Percentiles rank a stretch among this genome's conserved stretches.
Evolutionary conservation across 805 yeast genomes (phyloP).

Genomic region (Yamadazyma philogaea): DNA sequence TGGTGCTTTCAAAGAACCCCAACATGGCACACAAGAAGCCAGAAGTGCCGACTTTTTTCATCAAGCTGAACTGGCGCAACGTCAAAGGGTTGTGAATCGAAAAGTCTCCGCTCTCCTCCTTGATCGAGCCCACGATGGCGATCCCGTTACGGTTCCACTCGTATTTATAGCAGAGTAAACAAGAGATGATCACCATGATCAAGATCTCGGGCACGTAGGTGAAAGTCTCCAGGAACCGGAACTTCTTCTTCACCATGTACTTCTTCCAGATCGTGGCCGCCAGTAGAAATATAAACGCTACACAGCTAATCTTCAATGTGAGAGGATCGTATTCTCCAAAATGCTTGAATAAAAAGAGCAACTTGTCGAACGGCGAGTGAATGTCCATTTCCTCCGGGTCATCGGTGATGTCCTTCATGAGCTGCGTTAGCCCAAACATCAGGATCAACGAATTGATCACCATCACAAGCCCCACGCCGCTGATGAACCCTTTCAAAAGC

Average conservation of each 20-base stretch:
- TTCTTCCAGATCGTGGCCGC: conserved; percentile 23
- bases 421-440: conserved; percentile 60
- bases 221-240: conserved; percentile 29
- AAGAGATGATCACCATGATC: conserved; percentile 61
- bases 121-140: conserved; percentile 66
- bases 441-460: conserved; percentile 63
- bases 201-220: conserved; percentile 84
- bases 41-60: conserved; percentile 61
- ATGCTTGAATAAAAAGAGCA: conserved; percentile 53
- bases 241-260: conserved; percentile 19
- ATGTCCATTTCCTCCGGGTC: conserved; percentile 35
- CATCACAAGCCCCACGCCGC: conserved; percentile 46
- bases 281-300: conserved; percentile 15
- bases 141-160: conserved; percentile 57
- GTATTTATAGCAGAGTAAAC: conserved; percentile 46
- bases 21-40: conserved; percentile 73
- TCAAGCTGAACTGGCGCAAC: conserved; percentile 45
- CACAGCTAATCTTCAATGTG: conserved; percentile 59
- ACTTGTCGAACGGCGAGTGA: conserved; percentile 67
- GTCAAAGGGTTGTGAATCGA: conserved; percentile 58
- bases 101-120: conserved; percentile 43
- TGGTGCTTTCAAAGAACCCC: conserved; percentile 91
- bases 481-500: conserved; percentile 41
- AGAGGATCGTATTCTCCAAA: conserved; percentile 47
- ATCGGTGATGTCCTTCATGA: conserved; percentile 38